Conservation (phyloP, 371 early-diverging fungal species). For the Haplosporangium sp. region DNA sequence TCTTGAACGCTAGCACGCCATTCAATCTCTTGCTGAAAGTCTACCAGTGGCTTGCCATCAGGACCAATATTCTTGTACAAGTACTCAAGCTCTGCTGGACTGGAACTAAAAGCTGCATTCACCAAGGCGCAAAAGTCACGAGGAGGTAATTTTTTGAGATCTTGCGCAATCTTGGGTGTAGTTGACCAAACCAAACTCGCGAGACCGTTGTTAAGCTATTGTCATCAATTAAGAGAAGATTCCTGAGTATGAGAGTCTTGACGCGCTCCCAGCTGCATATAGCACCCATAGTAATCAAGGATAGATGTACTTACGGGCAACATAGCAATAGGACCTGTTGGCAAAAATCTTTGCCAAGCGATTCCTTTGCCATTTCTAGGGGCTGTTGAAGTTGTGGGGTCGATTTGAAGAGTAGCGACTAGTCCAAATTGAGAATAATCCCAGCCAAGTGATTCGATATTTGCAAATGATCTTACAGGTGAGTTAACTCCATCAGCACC, state of each 20-base stretch:
- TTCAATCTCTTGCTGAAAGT: constrained; percentile 68
- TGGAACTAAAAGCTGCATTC: constrained; percentile 85
- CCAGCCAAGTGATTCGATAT: constrained; percentile 88
- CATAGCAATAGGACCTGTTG: constrained; percentile 93
- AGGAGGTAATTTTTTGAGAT: constrained; percentile 71
- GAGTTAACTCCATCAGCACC: constrained; percentile 96
- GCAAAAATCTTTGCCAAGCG: constrained; percentile 96
- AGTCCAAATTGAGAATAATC: constrained; percentile 90
- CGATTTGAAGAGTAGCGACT: constrained; percentile 86
- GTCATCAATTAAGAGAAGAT: background rate
- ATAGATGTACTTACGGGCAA: constrained; percentile 77
- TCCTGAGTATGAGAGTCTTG: background rate
- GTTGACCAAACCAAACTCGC: constrained; percentile 95
- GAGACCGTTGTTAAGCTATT: constrained; percentile 65
- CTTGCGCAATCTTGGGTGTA: constrained; percentile 70
- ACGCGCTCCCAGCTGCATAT: background rate
- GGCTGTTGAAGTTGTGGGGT: constrained; percentile 63
- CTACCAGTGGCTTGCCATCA: constrained; percentile 57
- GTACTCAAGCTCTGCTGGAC: constrained; percentile 80
- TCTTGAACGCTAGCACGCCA: constrained; percentile 72
- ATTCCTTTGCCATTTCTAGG: constrained; percentile 43
- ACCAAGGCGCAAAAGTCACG: constrained; percentile 77
- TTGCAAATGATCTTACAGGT: constrained; percentile 84
- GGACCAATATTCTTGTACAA: constrained; percentile 68
- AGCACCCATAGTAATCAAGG: background rate